Evolutionary conservation across 257 asterid species (phyloP), one percentile per base, ranked within the genome.

Genomic region (Penstemon barbatus): DNA sequence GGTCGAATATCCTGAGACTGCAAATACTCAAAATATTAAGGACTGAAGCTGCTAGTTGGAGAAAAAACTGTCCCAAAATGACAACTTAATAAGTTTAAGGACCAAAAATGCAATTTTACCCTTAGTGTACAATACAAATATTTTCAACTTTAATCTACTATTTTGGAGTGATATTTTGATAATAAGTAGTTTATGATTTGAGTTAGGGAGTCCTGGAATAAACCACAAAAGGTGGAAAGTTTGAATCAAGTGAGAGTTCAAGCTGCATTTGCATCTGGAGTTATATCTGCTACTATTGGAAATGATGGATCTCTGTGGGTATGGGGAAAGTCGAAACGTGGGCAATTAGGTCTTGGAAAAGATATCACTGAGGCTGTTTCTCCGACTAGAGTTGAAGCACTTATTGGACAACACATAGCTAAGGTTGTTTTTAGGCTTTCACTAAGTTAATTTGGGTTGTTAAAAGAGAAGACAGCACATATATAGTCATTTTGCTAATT

Each of bases 291-390:
- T 4, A 96, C 92, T 42, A 71, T 86, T 74, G 97, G 92, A 72
- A 90, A 87, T 8, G 97, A 87, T 71, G 97, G 99, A 11, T 83
- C 89, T 52, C 69, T 94, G 50, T 94, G 99, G 97, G 99, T 89
- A 11, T 94, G 97, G 99, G 99, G 97, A 61, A 84, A 78, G 78
- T 94, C 99, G 41, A 91, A 94, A 75, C 97, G 92, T 10, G 99
- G 99, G 62, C 97, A 89, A 75, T 83, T 94, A 18, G 99, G 97
- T 33, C 78, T 94, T 2, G 97, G 96, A 59, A 61, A 84, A 71
- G 85, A 76, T 63, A 70, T 82, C 51, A 74, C 70, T 3, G 94
- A 89, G 53, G 81, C 96, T 77, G 77, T 78, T 59, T 54, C 74
- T 37, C 99, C 99, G 33, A 59, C 89, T 36, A 81, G 80, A 73